These are phyloP conservation scores for Sugiyamaella boreocaroliniensis DNA, from an alignment of 805 yeast species.

Conservation along the genomic window DNA sequence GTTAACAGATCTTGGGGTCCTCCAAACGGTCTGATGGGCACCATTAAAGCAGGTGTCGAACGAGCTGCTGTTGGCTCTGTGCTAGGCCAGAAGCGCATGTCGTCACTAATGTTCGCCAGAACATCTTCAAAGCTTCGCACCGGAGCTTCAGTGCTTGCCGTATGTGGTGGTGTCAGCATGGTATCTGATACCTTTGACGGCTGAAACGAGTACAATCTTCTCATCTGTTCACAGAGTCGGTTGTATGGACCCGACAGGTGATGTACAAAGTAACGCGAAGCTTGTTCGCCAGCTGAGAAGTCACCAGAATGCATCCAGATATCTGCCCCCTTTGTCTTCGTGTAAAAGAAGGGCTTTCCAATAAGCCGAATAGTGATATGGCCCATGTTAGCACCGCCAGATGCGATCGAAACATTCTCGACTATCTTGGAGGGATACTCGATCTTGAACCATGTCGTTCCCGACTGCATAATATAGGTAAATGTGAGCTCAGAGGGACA, in stretches of 20 bases:
- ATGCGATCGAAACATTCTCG: slow-evolving; percentile 2
- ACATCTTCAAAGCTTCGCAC: background rate
- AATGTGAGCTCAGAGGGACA: slow-evolving; percentile 13
- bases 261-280: slow-evolving; percentile 10
- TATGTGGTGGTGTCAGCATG: slow-evolving; percentile 11
- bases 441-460: slow-evolving; percentile 9
- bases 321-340: slow-evolving; percentile 7
- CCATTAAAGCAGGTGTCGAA: slow-evolving; percentile 3
- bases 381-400: slow-evolving; percentile 11
- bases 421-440: slow-evolving; percentile 11
- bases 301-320: slow-evolving; percentile 16
- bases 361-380: slow-evolving; percentile 12
- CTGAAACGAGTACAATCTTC: slow-evolving; percentile 15
- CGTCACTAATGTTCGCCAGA: background rate
- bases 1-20: background rate
- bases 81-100: background rate
- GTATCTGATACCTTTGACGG: slow-evolving; percentile 14
- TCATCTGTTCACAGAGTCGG: slow-evolving; percentile 12
- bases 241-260: slow-evolving; percentile 13
- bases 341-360: slow-evolving; percentile 12
- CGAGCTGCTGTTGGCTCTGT: slow-evolving; percentile 1
- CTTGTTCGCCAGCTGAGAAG: slow-evolving; percentile 15
- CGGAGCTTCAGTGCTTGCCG: slow-evolving; percentile 1
- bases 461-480: slow-evolving; percentile 11
- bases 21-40: background rate